Evolutionary conservation across 345 rosid genomes (phyloP).

Genomic region (Garcia nutans): DNA sequence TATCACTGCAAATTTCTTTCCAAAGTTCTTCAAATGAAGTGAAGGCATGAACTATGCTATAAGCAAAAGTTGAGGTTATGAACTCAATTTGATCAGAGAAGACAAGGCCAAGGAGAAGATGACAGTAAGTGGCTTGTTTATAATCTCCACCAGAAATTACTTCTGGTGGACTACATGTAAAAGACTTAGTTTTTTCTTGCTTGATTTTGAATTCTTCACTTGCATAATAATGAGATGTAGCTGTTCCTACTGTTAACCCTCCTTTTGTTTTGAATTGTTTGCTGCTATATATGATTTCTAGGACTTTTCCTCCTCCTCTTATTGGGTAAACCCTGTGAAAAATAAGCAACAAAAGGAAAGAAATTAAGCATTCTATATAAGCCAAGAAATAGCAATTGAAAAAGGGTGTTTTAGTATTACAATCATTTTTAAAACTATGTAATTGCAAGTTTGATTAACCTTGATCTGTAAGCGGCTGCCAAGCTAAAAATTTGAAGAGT

Average conservation of each 20-base stretch:
- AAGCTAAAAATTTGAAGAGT: conserved; percentile 75
- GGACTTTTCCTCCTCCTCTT: conserved; percentile 75
- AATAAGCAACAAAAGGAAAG: neutral
- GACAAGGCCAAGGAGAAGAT: conserved; percentile 81
- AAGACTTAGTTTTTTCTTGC: conserved; percentile 65
- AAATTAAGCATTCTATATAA: neutral
- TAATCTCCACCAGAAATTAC: conserved; percentile 80
- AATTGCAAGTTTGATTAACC: conserved; percentile 29
- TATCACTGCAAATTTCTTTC: conserved; percentile 69
- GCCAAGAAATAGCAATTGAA: neutral
- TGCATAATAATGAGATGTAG: conserved; percentile 83
- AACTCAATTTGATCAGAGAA: conserved; percentile 60
- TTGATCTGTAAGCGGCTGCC: conserved; percentile 91
- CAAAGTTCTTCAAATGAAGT: conserved; percentile 65
- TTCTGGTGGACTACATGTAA: conserved; percentile 82
- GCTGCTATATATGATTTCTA: conserved; percentile 89
- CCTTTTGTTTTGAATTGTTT: conserved; percentile 73
- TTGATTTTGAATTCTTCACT: conserved; percentile 85
- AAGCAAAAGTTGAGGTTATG: conserved; percentile 82
- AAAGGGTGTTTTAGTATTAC: too few relatives aligned
- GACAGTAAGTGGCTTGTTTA: conserved; percentile 81
- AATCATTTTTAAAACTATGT: too few relatives aligned
- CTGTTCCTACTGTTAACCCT: conserved; percentile 74
- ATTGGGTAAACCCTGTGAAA: conserved; percentile 58
- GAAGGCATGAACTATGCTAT: conserved; percentile 80